phyloP scores from a whole-genome alignment of 2,329 filamentous ascomycete species.

The Chaetomiaceae sp. region DNA sequence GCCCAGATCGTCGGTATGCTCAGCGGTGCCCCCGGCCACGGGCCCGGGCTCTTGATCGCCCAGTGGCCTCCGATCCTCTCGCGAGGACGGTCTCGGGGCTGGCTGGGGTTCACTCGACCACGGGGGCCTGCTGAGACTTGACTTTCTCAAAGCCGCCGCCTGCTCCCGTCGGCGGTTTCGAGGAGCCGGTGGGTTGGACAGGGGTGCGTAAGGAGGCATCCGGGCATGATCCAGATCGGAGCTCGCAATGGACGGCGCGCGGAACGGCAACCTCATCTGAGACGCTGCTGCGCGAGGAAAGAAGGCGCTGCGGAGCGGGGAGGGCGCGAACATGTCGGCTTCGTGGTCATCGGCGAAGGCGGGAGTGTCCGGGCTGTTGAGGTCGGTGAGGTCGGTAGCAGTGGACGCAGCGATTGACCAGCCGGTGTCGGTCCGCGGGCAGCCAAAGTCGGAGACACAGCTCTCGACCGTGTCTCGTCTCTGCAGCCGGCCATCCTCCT shows the following conservation, averaged over 20 bases:
- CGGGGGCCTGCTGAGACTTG: constrained; percentile 2
- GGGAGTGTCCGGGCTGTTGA: constrained; percentile 13
- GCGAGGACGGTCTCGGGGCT: background rate
- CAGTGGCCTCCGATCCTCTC: too few species aligned
- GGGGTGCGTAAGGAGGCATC: background rate
- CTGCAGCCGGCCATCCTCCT: constrained; percentile 7
- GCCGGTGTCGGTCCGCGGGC: constrained; percentile 11
- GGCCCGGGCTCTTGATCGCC: too few species aligned
- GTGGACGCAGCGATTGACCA: constrained; percentile 13
- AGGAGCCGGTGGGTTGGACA: constrained; percentile 5
- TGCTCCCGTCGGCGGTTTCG: constrained; percentile 10
- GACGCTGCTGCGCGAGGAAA: constrained; percentile 2
- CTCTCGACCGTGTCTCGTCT: constrained; percentile 16
- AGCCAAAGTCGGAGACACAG: constrained; percentile 2
- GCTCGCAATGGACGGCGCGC: constrained; percentile 3
- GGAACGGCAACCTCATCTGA: constrained; percentile 10
- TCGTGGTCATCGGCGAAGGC: constrained; percentile 12
- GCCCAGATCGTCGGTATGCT: too few species aligned
- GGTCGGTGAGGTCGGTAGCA: constrained; percentile 16
- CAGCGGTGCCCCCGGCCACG: too few species aligned
- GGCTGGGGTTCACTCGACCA: background rate
- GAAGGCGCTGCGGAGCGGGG: constrained; percentile 7
- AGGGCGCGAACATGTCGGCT: constrained; percentile 8
- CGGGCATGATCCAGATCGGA: constrained; percentile 5
- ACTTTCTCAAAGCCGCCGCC: constrained; percentile 2